Evolutionary conservation across 768 basidiomycete genomes (phyloP), one percentile per base, ranked within the genome.

Genomic region (Chalciporus pseudorubinellus): DNA sequence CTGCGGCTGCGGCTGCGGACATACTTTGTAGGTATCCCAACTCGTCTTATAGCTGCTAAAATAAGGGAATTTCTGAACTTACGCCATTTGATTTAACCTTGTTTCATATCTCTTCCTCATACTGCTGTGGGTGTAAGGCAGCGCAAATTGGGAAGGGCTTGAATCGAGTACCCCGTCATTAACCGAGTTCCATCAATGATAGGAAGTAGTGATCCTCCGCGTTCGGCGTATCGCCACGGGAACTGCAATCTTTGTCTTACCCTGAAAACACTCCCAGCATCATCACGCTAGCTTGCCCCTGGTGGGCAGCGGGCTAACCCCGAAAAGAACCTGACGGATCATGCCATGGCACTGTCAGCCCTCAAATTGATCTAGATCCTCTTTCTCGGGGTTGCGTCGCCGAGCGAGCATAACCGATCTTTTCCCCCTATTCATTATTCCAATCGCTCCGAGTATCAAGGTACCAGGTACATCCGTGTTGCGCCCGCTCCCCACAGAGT

Each of bases 1-100:
- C 66, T 3, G 66, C 62, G 9, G 20, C 22, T 50, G 44, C n/a
- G 67, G 65, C 3, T 56, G 44, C 0, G 67, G 67, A 46, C 66
- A 67, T 7, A 45, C 47, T 0, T 57, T 60, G 10, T 60, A 54
- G 54, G 24, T 44, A 52, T 18, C 47, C 57, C 28, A 56, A 7
- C 20, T 52, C 31, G 47, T 40, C 42, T 58, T 51, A 20, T 42
- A 50, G 14, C 56, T 13, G 22, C 26, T 20, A 11, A 24, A 43
- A 6, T 24, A 43, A 43, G 10, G 13, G 10, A 11, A 11, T 31
- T 7, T 31, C 10, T 31, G 10, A 11, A 31, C 29, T 31, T 1
- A 31, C 12, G 12, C 29, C 4, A 8, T 31, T 2, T 13, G 29
- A 11, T 31, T 31, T 11, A 12, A 13, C 10, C 9, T 11, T 31